A percentile compares a stretch with the other conserved stretches of the same genome.
Conservation (phyloP, 164 flowering plant genomes). For the Berberis thunbergii region DNA sequence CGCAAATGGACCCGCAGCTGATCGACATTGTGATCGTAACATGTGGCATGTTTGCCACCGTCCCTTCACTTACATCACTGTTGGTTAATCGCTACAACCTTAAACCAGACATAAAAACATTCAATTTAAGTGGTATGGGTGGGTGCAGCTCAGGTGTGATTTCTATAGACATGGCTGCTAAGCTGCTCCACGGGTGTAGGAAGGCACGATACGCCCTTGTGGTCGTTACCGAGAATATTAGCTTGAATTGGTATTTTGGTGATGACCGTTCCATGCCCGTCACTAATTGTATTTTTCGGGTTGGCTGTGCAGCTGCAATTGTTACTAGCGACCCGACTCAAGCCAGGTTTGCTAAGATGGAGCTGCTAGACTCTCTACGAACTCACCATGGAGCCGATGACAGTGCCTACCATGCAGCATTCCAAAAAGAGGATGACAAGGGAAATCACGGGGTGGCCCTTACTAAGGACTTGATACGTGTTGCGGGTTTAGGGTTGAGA, state of each 20-base stretch:
- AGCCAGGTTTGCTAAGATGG: constrained; percentile 30
- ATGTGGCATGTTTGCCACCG: constrained; percentile 36
- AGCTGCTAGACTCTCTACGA: constrained; percentile 31
- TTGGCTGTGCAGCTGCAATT: constrained; percentile 44
- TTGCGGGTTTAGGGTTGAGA: constrained; percentile 33
- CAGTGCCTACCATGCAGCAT: constrained; percentile 33
- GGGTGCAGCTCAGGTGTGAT: constrained; percentile 47
- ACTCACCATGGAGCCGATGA: constrained; percentile 62
- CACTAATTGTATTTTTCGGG: constrained; percentile 50
- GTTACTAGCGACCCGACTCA: constrained; percentile 34
- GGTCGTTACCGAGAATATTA: constrained; percentile 44
- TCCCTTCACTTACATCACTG: constrained; percentile 40
- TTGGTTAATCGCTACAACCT: constrained; percentile 37
- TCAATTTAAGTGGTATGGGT: constrained; percentile 57
- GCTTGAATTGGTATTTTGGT: constrained; percentile 55
- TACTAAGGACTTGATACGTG: constrained; percentile 52
- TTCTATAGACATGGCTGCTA: constrained; percentile 39
- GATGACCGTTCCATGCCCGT: constrained; percentile 50
- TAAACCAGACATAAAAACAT: constrained; percentile 32
- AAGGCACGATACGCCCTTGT: constrained; percentile 32
- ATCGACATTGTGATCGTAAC: constrained; percentile 38
- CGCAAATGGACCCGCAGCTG: constrained; percentile 16
- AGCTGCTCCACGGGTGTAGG: constrained; percentile 17
- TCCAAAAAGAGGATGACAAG: constrained; percentile 43
- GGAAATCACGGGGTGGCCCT: constrained; percentile 44